phyloP scores from a whole-genome alignment of 2,329 filamentous ascomycete species.

The Penicillium verrucosum region DNA sequence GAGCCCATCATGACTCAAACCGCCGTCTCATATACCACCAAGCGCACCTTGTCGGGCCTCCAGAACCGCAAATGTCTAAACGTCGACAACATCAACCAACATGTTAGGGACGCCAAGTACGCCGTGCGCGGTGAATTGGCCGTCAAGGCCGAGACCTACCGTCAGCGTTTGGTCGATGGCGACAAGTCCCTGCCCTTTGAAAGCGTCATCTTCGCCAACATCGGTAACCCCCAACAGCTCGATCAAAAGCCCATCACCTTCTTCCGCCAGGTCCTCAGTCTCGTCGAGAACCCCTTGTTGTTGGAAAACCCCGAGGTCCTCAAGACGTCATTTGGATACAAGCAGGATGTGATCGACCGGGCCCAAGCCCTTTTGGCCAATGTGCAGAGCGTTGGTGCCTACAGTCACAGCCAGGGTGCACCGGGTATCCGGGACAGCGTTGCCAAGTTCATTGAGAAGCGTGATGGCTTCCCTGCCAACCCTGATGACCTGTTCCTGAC shows the following conservation, averaged over 20 bases:
- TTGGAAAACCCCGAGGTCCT: conserved; percentile 81
- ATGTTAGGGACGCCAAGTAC: conserved; percentile 85
- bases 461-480: conserved; percentile 84
- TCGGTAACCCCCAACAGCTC: conserved; percentile 97
- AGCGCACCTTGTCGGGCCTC: conserved; percentile 48
- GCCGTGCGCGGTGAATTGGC: conserved; percentile 95
- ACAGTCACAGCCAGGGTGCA: conserved; percentile 89
- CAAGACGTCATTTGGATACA: conserved; percentile 73
- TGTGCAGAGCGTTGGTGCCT: conserved; percentile 89
- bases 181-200: conserved; percentile 71
- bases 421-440: conserved; percentile 84
- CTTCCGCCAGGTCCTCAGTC: conserved; percentile 92
- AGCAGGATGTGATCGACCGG: conserved; percentile 81
- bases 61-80: conserved; percentile 54
- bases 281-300: conserved; percentile 84
- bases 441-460: conserved; percentile 86
- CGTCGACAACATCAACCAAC: conserved; percentile 86
- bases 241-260: conserved; percentile 99
- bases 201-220: conserved; percentile 93
- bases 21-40: conserved; percentile 22
- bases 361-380: conserved; percentile 77
- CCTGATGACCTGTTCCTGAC: conserved; percentile 83
- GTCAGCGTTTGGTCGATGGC: conserved; percentile 62
- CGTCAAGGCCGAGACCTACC: conserved; percentile 87
- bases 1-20: conserved; percentile 30